phyloP scores from a whole-genome alignment of 164 flowering plant species.

The Dillenia suffruticosa region DNA sequence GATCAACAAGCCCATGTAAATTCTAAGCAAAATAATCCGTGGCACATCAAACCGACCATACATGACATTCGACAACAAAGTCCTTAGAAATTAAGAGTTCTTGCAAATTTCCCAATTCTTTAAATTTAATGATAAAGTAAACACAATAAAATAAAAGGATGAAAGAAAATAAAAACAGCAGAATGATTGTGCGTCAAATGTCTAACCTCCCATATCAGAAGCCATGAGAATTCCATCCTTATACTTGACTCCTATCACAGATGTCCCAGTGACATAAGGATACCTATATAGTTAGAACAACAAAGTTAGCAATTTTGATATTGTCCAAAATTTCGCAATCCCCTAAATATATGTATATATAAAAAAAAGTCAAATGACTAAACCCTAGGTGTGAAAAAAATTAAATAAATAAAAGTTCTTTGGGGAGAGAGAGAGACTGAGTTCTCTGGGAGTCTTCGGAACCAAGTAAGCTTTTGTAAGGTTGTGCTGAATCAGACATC shows the following conservation, averaged over 20 bases:
- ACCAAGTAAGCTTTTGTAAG: conserved; percentile 6
- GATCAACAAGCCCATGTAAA: too few species aligned
- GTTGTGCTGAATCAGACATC: conserved; percentile 15
- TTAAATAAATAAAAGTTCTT: not conserved
- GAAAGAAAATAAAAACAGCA: too few species aligned
- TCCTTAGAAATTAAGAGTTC: too few species aligned
- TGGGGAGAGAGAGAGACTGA: conserved; percentile 17
- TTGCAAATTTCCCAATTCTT: too few species aligned
- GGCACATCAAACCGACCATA: too few species aligned
- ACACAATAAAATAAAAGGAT: too few species aligned
- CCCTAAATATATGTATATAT: not conserved
- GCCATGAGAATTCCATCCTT: conserved; percentile 91
- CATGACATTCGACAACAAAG: too few species aligned
- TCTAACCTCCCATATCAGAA: conserved; percentile 97
- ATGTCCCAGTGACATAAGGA: conserved; percentile 93
- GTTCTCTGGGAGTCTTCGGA: conserved; percentile 28
- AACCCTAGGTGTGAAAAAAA: conserved; percentile 1
- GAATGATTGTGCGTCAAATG: not conserved
- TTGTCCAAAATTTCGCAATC: not conserved
- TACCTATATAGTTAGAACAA: conserved; percentile 33
- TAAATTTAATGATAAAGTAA: too few species aligned
- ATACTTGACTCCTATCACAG: conserved; percentile 82
- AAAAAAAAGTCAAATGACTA: not conserved
- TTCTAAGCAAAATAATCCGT: too few species aligned
- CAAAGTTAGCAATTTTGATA: not conserved